Conservation (phyloP, 73 alveolate species). For the Tetrahymena thermophila region DNA sequence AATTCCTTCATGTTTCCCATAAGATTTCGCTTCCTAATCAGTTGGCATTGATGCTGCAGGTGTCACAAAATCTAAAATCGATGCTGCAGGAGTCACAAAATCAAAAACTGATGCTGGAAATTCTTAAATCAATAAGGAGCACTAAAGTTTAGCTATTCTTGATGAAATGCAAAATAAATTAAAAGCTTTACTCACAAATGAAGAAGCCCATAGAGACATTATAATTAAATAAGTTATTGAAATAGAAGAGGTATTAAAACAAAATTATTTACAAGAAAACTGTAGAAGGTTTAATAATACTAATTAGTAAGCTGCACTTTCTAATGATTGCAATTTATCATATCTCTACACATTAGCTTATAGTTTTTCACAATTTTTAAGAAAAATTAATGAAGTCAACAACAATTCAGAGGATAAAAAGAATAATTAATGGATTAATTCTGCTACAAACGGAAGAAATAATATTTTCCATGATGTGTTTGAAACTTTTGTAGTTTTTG, state of each 20-base stretch:
- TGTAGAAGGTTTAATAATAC: neutral
- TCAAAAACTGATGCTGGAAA: neutral
- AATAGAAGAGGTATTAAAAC: neutral
- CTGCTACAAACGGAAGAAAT: neutral
- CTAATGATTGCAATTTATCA: neutral
- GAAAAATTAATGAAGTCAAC: neutral
- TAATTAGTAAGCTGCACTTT: neutral
- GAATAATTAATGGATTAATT: neutral
- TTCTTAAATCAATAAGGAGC: neutral
- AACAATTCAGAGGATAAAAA: neutral
- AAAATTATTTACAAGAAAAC: neutral
- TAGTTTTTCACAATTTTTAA: neutral
- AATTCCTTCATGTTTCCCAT: neutral
- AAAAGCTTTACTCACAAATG: neutral
- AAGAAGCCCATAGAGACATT: neutral
- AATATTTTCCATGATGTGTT: neutral
- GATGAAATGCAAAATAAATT: neutral
- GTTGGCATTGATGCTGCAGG: neutral
- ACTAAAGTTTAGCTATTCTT: neutral
- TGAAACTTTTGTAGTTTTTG: neutral
- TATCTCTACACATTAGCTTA: neutral
- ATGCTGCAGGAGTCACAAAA: neutral
- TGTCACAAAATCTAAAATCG: neutral
- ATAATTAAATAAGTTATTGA: neutral
- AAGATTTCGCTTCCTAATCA: neutral